A percentile compares a stretch with the other conserved stretches of the same genome.
phyloP scores from a whole-genome alignment of 2,329 filamentous ascomycete species.

The Colletotrichum trifolii region DNA sequence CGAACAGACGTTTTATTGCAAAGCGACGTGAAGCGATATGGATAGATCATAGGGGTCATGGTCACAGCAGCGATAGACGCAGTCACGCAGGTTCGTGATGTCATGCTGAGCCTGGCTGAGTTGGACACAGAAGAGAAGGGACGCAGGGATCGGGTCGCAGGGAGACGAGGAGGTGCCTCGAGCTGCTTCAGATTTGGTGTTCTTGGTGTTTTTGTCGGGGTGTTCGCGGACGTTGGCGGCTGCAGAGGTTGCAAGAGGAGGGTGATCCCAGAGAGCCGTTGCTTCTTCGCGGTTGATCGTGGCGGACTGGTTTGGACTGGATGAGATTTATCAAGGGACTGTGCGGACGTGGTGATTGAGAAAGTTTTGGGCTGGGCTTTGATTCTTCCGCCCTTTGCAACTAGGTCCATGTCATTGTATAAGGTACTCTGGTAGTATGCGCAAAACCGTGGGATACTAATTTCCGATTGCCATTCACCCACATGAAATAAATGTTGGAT shows the following conservation, averaged over 20 bases:
- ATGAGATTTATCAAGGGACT: conserved; percentile 13
- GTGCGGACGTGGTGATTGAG: neutral
- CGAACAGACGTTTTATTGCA: no score
- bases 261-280: neutral
- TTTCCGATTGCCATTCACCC: no score
- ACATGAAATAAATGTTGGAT: neutral
- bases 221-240: conserved; percentile 21
- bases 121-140: conserved; percentile 2
- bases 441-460: no score
- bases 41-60: no score
- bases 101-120: neutral
- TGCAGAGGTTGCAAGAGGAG: conserved; percentile 2
- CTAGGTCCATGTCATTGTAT: no score
- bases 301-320: conserved; percentile 4
- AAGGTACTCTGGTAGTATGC: no score
- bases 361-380: neutral
- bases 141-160: neutral
- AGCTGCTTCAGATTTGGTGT: conserved; percentile 26
- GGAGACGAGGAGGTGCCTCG: conserved; percentile 11
- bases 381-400: neutral
- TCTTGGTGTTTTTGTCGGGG: conserved; percentile 4
- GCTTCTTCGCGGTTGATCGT: neutral
- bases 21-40: no score
- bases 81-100: conserved; percentile 1
- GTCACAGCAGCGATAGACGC: no score